Evolutionary conservation across 768 basidiomycete species (phyloP).

Genomic region (Cystofilobasidium capitatum): DNA sequence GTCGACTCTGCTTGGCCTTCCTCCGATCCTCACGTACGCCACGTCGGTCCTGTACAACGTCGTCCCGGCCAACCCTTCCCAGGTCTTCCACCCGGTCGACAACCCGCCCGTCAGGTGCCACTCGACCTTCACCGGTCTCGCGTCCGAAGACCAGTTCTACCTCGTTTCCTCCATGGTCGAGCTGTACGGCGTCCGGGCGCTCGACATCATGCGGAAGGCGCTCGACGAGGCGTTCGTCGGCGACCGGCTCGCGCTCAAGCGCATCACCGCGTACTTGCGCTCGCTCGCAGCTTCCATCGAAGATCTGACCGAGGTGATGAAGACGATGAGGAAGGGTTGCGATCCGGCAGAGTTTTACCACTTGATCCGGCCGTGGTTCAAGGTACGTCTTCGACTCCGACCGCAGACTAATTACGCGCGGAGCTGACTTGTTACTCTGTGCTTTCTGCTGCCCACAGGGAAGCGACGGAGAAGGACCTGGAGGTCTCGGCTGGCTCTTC

Average conservation of each 20-base stretch:
- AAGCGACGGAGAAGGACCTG: conserved; percentile 49
- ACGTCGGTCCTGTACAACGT: conserved; percentile 83
- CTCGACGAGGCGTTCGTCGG: conserved; percentile 85
- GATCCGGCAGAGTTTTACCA: conserved; percentile 74
- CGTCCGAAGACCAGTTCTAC: conserved; percentile 79
- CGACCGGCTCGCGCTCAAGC: conserved; percentile 53
- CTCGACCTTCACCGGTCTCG: conserved; percentile 58
- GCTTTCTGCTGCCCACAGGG: conserved; percentile 43
- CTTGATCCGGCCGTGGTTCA: conserved; percentile 84
- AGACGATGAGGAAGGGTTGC: conserved; percentile 58
- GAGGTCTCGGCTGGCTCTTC: conserved; percentile 48
- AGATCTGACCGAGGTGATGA: conserved; percentile 53
- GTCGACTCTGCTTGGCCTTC: conserved; percentile 61
- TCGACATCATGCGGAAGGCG: conserved; percentile 71
- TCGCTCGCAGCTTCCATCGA: conserved; percentile 58
- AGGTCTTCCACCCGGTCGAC: conserved; percentile 26
- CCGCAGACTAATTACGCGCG: no score
- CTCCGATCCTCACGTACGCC: conserved; percentile 80
- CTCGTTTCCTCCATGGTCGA: conserved; percentile 78
- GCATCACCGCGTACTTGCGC: conserved; percentile 59
- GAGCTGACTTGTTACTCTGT: not conserved
- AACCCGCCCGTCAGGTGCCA: conserved; percentile 49
- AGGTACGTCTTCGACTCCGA: conserved; percentile 30
- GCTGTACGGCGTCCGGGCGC: conserved; percentile 68
- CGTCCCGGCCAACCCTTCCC: conserved; percentile 31